phyloP scores from a whole-genome alignment of 768 basidiomycete species.

The Termitomyces sp. region DNA sequence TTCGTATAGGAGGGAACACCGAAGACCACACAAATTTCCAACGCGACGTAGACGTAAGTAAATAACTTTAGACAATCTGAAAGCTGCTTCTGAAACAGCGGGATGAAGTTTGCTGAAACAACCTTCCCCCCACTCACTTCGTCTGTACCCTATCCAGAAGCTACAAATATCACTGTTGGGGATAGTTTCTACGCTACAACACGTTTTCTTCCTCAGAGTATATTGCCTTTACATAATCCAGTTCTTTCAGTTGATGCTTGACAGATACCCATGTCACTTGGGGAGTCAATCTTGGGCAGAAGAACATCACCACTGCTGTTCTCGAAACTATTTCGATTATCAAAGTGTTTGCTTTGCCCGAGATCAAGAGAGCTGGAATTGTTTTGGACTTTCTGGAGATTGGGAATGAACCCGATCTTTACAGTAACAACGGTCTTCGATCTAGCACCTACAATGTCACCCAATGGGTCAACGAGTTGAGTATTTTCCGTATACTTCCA shows the following conservation, averaged over 20 bases:
- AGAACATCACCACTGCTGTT: conserved; percentile 44
- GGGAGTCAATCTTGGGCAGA: conserved; percentile 60
- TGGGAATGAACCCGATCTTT: conserved; percentile 60
- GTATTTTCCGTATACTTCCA: conserved; percentile 11
- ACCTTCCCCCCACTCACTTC: conserved; percentile 42
- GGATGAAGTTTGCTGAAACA: conserved; percentile 24
- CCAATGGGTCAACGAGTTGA: conserved; percentile 45
- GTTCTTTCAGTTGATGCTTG: neutral
- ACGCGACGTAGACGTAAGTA: neutral
- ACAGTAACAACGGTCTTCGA: conserved; percentile 38
- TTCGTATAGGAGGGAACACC: conserved; percentile 53
- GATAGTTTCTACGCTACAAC: conserved; percentile 41
- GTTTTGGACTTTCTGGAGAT: conserved; percentile 53
- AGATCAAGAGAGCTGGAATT: conserved; percentile 34
- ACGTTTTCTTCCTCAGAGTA: conserved; percentile 14
- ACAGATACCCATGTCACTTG: conserved; percentile 58
- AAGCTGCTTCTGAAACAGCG: neutral
- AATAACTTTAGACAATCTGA: neutral
- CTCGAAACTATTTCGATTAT: conserved; percentile 42
- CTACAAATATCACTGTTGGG: conserved; percentile 50
- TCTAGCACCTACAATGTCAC: conserved; percentile 29
- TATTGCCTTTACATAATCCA: neutral
- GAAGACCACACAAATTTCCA: conserved; percentile 53
- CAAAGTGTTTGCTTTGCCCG: conserved; percentile 38
- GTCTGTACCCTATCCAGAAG: conserved; percentile 61